These are phyloP conservation scores for Calonectria pseudoreteaudii DNA, from an alignment of 2,329 filamentous ascomycete species.

Conservation along the genomic window DNA sequence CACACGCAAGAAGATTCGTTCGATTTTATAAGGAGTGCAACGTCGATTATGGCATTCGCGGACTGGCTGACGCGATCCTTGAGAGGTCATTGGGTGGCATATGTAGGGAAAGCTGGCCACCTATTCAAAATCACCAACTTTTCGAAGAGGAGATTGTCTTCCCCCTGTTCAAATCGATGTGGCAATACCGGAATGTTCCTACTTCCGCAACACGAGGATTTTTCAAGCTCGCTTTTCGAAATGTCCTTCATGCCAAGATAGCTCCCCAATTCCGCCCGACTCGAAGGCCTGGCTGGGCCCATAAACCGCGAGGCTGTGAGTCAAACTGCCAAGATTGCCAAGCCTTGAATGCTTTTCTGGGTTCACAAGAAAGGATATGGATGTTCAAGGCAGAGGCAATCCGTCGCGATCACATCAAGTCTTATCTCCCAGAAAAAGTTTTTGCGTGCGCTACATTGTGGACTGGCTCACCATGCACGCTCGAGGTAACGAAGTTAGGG, in stretches of 20 bases:
- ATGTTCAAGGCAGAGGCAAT: background rate
- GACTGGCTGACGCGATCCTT: background rate
- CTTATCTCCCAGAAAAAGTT: background rate
- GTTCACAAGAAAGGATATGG: background rate
- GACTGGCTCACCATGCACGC: background rate
- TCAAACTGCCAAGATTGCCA: background rate
- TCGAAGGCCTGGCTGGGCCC: constrained; percentile 10
- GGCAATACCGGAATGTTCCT: background rate
- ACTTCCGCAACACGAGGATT: background rate
- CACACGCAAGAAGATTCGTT: background rate
- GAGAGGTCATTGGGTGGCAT: background rate
- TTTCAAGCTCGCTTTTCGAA: background rate
- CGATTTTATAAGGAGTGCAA: constrained; percentile 2
- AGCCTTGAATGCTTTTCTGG: constrained; percentile 11
- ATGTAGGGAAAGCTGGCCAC: background rate
- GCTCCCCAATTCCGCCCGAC: background rate
- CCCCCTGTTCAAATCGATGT: background rate
- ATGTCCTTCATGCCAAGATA: constrained; percentile 9
- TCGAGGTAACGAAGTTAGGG: background rate
- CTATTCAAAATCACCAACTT: background rate
- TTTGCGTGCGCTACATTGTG: background rate
- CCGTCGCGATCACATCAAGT: background rate
- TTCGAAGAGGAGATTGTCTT: background rate
- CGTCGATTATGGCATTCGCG: background rate
- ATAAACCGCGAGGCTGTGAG: background rate